Percentiles rank a stretch among this genome's conserved stretches.
Conservation (phyloP, 1,139 yeast genomes). For the Lodderomyces margitis region DNA sequence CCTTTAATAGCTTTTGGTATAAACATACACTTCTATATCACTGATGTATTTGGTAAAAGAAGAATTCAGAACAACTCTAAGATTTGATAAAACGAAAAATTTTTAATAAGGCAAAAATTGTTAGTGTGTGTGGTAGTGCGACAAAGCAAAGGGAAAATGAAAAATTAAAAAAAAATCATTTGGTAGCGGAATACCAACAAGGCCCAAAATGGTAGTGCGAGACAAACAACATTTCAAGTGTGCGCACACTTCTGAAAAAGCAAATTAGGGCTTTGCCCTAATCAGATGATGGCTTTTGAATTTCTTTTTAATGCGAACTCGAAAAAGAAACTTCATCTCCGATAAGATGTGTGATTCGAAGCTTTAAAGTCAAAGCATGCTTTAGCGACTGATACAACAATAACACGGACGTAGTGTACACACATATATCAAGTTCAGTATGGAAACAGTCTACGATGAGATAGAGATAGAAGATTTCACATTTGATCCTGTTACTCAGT, state of each 20-base stretch:
- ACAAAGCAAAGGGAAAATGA: no score
- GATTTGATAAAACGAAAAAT: slow-evolving; percentile 11
- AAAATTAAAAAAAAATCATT: not conserved
- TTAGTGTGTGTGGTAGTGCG: slow-evolving; percentile 5
- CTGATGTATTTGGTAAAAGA: slow-evolving; percentile 14
- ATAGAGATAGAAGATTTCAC: slow-evolving; percentile 97
- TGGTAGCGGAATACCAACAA: no score
- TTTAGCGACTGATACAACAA: no score
- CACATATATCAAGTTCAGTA: slow-evolving; percentile 12
- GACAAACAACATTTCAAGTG: not conserved
- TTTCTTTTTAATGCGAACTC: not conserved
- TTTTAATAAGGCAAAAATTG: slow-evolving; percentile 11
- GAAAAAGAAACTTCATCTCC: not conserved
- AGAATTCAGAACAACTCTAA: slow-evolving; percentile 10
- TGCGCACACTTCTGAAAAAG: no score
- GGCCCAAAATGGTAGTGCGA: slow-evolving; percentile 3
- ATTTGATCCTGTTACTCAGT: slow-evolving; percentile 73
- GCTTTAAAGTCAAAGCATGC: no score
- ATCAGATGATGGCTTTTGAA: not conserved
- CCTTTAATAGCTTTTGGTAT: no score
- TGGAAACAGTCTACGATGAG: slow-evolving; percentile 80
- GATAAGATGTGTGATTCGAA: not conserved
- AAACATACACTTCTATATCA: slow-evolving; percentile 17
- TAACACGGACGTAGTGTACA: no score
- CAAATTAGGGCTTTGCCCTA: slow-evolving; percentile 2